phyloP scores from a whole-genome alignment of 2,329 filamentous ascomycete species.

The Metarhizium guizhouense region DNA sequence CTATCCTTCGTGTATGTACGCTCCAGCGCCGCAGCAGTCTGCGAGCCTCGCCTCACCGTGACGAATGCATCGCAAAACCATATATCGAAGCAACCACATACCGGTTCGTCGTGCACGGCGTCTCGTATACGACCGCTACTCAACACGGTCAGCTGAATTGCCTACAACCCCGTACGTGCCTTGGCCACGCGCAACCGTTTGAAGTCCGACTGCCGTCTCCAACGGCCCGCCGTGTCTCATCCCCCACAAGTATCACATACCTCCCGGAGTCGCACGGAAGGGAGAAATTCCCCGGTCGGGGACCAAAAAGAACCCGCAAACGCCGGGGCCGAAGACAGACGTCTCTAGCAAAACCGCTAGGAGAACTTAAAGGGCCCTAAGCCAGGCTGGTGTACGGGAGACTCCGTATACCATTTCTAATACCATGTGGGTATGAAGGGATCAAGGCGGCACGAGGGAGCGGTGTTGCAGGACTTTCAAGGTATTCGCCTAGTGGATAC shows the following conservation, averaged over 20 bases:
- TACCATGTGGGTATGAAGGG: neutral
- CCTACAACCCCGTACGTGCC: too few relatives aligned
- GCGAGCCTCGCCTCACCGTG: too few relatives aligned
- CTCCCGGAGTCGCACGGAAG: too few relatives aligned
- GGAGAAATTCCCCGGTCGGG: too few relatives aligned
- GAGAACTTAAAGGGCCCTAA: neutral
- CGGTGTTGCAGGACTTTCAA: too few relatives aligned
- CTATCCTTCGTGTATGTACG: neutral
- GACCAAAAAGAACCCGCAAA: neutral
- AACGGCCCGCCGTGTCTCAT: neutral
- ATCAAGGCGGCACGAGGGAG: neutral
- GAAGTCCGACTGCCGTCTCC: neutral
- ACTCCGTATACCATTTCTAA: too few relatives aligned
- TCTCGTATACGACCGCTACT: too few relatives aligned
- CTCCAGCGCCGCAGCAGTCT: neutral
- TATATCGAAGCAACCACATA: neutral
- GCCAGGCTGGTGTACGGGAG: too few relatives aligned
- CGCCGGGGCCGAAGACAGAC: neutral
- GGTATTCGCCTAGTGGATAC: too few relatives aligned
- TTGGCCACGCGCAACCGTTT: neutral
- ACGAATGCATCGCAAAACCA: too few relatives aligned
- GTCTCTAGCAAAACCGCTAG: neutral
- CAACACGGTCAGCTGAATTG: too few relatives aligned
- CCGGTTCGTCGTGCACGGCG: neutral
- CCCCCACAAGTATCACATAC: neutral